Percentiles rank a stretch among this genome's conserved stretches.
These are phyloP conservation scores for Macadamia integrifolia DNA, from an alignment of 164 flowering plant species.

Conservation along the genomic window DNA sequence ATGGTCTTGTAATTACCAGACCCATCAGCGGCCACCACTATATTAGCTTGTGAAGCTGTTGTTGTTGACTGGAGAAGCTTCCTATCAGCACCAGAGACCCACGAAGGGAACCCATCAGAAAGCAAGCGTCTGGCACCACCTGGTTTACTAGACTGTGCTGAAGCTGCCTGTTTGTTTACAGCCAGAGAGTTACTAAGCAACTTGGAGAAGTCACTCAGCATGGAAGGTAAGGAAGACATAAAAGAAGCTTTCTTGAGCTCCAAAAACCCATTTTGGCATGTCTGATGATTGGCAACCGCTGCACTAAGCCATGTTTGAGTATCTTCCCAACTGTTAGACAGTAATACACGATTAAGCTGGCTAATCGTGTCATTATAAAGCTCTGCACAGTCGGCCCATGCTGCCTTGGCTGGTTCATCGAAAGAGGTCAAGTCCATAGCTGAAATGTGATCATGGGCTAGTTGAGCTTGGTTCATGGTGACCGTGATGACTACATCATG, in stretches of 20 bases:
- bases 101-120: slow-evolving; percentile 29
- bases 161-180: slow-evolving; percentile 13
- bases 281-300: not conserved
- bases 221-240: not conserved
- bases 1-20: slow-evolving; percentile 53
- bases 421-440: slow-evolving; percentile 31
- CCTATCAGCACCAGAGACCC: slow-evolving; percentile 45
- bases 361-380: not conserved
- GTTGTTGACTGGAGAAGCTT: slow-evolving; percentile 34
- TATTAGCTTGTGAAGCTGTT: slow-evolving; percentile 23
- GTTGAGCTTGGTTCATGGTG: not conserved
- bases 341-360: not conserved
- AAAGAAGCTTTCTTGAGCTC: not conserved
- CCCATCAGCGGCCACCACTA: slow-evolving; percentile 70
- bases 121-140: slow-evolving; percentile 29
- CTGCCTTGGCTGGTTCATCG: not conserved
- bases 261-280: not conserved
- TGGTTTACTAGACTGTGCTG: not conserved
- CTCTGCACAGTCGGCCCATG: not conserved
- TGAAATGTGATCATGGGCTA: slow-evolving; percentile 32
- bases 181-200: not conserved
- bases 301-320: not conserved
- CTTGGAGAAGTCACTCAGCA: not conserved
- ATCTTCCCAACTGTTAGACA: not conserved
- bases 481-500: not conserved